A percentile compares a stretch with the other conserved stretches of the same genome.
phyloP scores from a whole-genome alignment of 441 rosid genomes.

The Eruca vesicaria region DNA sequence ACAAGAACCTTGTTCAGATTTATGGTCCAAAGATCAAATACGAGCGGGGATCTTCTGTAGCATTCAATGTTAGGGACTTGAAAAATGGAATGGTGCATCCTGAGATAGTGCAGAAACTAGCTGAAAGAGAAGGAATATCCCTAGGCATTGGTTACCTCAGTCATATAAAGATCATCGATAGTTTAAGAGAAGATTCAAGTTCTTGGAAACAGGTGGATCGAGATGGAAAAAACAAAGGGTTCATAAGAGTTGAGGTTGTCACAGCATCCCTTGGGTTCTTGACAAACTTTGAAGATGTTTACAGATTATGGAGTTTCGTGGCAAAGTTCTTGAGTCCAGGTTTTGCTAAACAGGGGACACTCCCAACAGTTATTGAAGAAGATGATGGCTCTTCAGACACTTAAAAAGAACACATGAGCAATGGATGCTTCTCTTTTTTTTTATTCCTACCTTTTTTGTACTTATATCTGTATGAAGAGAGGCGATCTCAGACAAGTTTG shows the following conservation, averaged over 20 bases:
- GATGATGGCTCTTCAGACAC: conserved; percentile 33
- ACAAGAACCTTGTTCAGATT: conserved; percentile 52
- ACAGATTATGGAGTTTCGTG: conserved; percentile 82
- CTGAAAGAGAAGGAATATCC: conserved; percentile 87
- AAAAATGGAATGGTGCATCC: conserved; percentile 73
- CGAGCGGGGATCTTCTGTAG: conserved; percentile 66
- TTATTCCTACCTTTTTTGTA: conserved; percentile 18
- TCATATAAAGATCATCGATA: conserved; percentile 72
- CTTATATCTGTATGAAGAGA: conserved; percentile 25
- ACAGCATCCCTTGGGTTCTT: conserved; percentile 94
- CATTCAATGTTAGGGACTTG: conserved; percentile 54
- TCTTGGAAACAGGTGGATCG: conserved; percentile 40
- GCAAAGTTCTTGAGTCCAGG: conserved; percentile 84
- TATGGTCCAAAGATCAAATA: conserved; percentile 78
- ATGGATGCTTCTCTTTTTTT: background rate
- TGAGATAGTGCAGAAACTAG: conserved; percentile 87
- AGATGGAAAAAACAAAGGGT: conserved; percentile 56
- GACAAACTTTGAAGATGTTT: conserved; percentile 94
- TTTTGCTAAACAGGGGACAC: conserved; percentile 64
- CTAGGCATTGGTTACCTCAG: conserved; percentile 87
- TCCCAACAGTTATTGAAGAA: conserved; percentile 77
- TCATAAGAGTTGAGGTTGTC: conserved; percentile 81
- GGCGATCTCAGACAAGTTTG: conserved; percentile 8
- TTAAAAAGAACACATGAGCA: conserved; percentile 16
- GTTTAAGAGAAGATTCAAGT: conserved; percentile 59